phyloP scores from a whole-genome alignment of 2,329 filamentous ascomycete species.

The Phoma sp. region DNA sequence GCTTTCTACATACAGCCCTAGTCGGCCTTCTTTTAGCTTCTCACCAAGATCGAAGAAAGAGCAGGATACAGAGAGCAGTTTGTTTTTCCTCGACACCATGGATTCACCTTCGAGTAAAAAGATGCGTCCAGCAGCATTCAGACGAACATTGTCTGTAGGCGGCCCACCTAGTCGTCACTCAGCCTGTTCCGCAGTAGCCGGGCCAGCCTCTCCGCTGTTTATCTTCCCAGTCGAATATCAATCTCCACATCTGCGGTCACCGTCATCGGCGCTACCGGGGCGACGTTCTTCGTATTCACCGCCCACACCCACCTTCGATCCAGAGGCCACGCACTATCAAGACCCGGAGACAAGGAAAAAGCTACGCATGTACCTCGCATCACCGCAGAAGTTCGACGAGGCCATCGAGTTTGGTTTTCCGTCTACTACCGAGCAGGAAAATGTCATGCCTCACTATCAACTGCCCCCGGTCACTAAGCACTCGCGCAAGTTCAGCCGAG shows the following conservation, averaged over 20 bases:
- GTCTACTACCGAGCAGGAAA: constrained; percentile 51
- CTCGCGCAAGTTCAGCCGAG: constrained; percentile 56
- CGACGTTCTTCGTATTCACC: constrained; percentile 40
- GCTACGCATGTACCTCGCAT: constrained; percentile 83
- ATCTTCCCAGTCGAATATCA: constrained; percentile 29
- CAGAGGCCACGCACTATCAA: constrained; percentile 81
- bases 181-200: constrained; percentile 53
- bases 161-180: constrained; percentile 68
- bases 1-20: constrained; percentile 29
- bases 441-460: constrained; percentile 33
- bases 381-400: constrained; percentile 94
- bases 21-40: constrained; percentile 19
- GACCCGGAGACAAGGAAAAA: constrained; percentile 89
- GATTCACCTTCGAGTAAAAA: constrained; percentile 24
- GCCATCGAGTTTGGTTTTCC: constrained; percentile 94
- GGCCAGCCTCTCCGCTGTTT: constrained; percentile 52
- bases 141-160: constrained; percentile 72
- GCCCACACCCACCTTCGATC: constrained; percentile 59
- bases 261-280: constrained; percentile 38
- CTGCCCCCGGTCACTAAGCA: constrained; percentile 47
- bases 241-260: constrained; percentile 42
- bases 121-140: constrained; percentile 55
- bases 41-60: constrained; percentile 23
- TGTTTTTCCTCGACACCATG: constrained; percentile 36
- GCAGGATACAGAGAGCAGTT: constrained; percentile 28